phyloP scores from a whole-genome alignment of 1,139 yeast genomes.

The Debaryomyces psychrophilus region DNA sequence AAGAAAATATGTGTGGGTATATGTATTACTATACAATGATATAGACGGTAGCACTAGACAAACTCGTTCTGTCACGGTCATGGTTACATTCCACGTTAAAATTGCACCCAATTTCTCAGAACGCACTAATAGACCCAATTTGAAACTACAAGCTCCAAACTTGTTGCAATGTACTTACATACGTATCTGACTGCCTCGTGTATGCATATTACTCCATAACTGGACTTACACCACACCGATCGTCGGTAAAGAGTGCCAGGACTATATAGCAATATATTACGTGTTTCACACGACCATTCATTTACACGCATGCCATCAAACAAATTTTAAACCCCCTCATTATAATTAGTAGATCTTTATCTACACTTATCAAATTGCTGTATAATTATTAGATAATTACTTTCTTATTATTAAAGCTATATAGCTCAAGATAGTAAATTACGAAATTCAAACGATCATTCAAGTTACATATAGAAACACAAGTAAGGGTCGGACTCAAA shows the following conservation, averaged over 20 bases:
- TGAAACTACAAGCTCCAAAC: background rate
- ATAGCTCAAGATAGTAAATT: background rate
- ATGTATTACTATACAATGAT: too few relatives aligned
- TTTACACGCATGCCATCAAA: conserved; percentile 1
- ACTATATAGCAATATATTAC: background rate
- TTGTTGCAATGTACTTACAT: too few relatives aligned
- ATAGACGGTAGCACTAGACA: too few relatives aligned
- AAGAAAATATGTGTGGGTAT: too few relatives aligned
- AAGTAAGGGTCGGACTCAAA: background rate
- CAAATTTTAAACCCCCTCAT: conserved; percentile 6
- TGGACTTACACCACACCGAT: background rate
- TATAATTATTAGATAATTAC: conserved; percentile 1
- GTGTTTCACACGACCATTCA: conserved; percentile 4
- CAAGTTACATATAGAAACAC: conserved; percentile 1
- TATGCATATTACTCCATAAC: background rate
- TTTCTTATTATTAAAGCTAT: background rate
- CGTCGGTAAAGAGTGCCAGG: background rate
- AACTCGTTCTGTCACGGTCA: too few relatives aligned
- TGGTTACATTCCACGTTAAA: background rate
- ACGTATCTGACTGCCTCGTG: background rate
- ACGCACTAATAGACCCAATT: background rate
- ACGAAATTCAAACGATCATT: background rate
- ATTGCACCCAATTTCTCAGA: background rate
- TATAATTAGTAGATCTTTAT: conserved; percentile 6
- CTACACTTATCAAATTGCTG: conserved; percentile 8